These are phyloP conservation scores for Paracamarosporium sp. DNA, from an alignment of 2,329 filamentous ascomycete species.

Conservation along the genomic window DNA sequence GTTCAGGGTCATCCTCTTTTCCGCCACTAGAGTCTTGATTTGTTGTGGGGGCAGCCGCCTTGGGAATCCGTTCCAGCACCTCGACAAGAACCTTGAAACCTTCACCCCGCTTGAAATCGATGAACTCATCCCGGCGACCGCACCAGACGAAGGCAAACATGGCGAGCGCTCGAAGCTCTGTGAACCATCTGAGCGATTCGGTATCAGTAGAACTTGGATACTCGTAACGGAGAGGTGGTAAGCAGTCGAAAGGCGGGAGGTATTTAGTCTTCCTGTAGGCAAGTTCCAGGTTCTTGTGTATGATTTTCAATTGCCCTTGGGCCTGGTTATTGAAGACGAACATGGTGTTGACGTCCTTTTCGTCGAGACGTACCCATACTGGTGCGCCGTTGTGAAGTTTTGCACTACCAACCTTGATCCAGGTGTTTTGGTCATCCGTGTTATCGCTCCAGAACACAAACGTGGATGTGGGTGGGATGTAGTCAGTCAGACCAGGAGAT, in stretches of 20 bases:
- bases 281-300: not conserved
- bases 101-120: not conserved
- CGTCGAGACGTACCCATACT: not conserved
- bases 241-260: not conserved
- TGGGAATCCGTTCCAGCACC: not conserved
- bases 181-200: not conserved
- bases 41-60: not conserved
- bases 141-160: not conserved
- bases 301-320: not conserved
- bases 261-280: not conserved
- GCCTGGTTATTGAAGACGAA: not conserved
- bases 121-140: not conserved
- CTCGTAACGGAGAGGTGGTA: not conserved
- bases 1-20: not conserved
- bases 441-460: slow-evolving; percentile 2
- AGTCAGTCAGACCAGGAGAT: not conserved
- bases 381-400: not conserved
- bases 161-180: not conserved
- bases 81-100: not conserved
- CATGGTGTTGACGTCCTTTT: not conserved
- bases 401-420: not conserved
- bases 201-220: not conserved
- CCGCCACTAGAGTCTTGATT: not conserved
- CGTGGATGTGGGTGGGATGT: not conserved
- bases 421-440: not conserved